phyloP scores from a whole-genome alignment of 129 eudicot species.

The Erigeron canadensis region DNA sequence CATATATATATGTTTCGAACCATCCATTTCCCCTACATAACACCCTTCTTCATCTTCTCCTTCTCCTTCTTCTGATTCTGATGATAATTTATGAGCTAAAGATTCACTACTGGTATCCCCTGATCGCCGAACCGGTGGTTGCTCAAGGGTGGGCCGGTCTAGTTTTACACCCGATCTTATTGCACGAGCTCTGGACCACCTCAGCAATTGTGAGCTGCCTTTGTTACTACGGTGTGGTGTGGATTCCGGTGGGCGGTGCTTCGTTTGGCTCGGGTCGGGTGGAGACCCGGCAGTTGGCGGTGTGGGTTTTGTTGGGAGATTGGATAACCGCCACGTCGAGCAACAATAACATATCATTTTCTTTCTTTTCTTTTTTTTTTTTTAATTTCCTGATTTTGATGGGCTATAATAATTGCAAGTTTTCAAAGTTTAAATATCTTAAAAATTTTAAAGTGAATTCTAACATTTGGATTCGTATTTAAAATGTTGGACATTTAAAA shows the following conservation, averaged over 20 bases:
- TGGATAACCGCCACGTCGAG: conserved; percentile 25
- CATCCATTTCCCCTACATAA: conserved; percentile 32
- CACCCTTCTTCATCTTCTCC: conserved; percentile 36
- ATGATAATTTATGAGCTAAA: background rate
- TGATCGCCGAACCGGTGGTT: conserved; percentile 14
- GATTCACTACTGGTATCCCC: conserved; percentile 13
- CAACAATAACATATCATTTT: conserved; percentile 43
- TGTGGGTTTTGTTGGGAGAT: conserved; percentile 27
- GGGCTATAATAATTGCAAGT: too few species aligned
- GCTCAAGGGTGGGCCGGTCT: conserved; percentile 34
- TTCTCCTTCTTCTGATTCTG: conserved; percentile 30
- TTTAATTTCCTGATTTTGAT: background rate
- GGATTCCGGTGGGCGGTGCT: conserved; percentile 37
- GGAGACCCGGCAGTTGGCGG: conserved; percentile 30
- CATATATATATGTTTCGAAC: conserved; percentile 70
- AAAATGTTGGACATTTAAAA: too few species aligned
- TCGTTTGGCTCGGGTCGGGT: conserved; percentile 29
- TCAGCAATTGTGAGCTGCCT: conserved; percentile 71
- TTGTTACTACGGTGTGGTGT: conserved; percentile 39
- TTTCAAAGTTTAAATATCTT: too few species aligned
- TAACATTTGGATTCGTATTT: too few species aligned
- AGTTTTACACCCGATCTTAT: conserved; percentile 79
- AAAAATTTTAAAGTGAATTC: too few species aligned
- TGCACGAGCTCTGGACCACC: conserved; percentile 80
- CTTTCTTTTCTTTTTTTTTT: conserved; percentile 2